These are phyloP conservation scores for Nothopassalora personata DNA, from an alignment of 2,329 filamentous ascomycete genomes.

Conservation along the genomic window DNA sequence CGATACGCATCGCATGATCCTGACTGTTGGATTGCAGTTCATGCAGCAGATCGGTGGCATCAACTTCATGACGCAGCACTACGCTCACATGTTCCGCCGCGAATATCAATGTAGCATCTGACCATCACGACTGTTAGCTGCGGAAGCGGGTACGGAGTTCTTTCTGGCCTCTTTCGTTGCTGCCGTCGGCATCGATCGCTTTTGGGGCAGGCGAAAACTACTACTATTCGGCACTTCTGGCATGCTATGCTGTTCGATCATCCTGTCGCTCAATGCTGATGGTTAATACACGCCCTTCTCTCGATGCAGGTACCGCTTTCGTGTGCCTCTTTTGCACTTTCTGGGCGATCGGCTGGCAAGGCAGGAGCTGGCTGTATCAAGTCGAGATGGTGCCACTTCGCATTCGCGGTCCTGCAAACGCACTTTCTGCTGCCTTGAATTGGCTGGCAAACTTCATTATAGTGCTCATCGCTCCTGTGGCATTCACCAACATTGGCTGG, in stretches of 20 bases:
- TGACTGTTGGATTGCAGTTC: conserved; percentile 34
- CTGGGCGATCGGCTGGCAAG: conserved; percentile 57
- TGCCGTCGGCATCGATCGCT: conserved; percentile 39
- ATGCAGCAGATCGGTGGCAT: conserved; percentile 34
- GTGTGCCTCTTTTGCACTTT: conserved; percentile 58
- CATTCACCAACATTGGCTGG: conserved; percentile 51
- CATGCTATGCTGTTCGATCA: conserved; percentile 61
- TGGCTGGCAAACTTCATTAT: conserved; percentile 58
- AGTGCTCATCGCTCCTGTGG: conserved; percentile 57
- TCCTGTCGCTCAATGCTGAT: conserved; percentile 44
- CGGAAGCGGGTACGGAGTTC: conserved; percentile 40
- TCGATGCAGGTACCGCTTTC: conserved; percentile 47
- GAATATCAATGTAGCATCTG: conserved; percentile 19
- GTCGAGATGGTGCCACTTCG: conserved; percentile 57
- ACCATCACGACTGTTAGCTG: conserved; percentile 31
- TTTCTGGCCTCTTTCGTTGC: conserved; percentile 48
- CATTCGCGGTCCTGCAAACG: conserved; percentile 59
- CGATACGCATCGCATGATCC: conserved; percentile 31
- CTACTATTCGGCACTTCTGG: conserved; percentile 32
- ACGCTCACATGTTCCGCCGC: conserved; percentile 14
- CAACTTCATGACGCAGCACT: conserved; percentile 40
- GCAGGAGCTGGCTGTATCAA: conserved; percentile 59
- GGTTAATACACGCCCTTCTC: conserved; percentile 33
- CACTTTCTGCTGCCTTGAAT: conserved; percentile 57
- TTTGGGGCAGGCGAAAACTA: conserved; percentile 30